Percentiles rank a stretch among this genome's conserved stretches.
These are phyloP conservation scores for Kwoniella mangroviensis DNA, from an alignment of 768 basidiomycete species.

Conservation along the genomic window DNA sequence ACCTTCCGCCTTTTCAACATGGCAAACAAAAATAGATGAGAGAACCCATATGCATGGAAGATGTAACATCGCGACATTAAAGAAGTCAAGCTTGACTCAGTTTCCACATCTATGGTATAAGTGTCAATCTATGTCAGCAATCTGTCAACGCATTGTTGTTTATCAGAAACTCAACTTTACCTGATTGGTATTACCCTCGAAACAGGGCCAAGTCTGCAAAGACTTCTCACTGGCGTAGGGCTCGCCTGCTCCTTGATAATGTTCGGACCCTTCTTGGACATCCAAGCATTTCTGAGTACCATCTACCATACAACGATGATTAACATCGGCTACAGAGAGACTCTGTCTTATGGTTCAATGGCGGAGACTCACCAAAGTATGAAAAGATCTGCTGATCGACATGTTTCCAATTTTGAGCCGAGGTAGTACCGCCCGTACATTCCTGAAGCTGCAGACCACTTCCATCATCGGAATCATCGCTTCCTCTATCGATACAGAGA, in stretches of 20 bases:
- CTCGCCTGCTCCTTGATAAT: neutral
- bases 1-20: too few species aligned
- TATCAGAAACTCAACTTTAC: neutral
- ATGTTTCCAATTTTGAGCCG: neutral
- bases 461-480: conserved; percentile 1
- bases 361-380: neutral
- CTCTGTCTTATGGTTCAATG: too few species aligned
- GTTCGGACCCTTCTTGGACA: neutral
- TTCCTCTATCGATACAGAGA: conserved; percentile 8
- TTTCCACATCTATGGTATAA: neutral
- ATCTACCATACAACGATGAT: neutral
- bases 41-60: neutral
- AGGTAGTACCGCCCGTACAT: neutral
- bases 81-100: neutral
- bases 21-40: too few species aligned
- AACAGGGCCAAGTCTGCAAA: conserved; percentile 1
- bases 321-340: too few species aligned
- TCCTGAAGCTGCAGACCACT: conserved; percentile 3
- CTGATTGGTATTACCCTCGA: conserved; percentile 5
- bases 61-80: too few species aligned
- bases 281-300: neutral
- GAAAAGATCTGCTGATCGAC: neutral
- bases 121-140: neutral
- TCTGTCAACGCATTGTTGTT: neutral
- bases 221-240: conserved; percentile 6